Evolutionary conservation across 768 basidiomycete species (phyloP), one percentile per base, ranked within the genome.

Genomic region (Russula dissimulans): DNA sequence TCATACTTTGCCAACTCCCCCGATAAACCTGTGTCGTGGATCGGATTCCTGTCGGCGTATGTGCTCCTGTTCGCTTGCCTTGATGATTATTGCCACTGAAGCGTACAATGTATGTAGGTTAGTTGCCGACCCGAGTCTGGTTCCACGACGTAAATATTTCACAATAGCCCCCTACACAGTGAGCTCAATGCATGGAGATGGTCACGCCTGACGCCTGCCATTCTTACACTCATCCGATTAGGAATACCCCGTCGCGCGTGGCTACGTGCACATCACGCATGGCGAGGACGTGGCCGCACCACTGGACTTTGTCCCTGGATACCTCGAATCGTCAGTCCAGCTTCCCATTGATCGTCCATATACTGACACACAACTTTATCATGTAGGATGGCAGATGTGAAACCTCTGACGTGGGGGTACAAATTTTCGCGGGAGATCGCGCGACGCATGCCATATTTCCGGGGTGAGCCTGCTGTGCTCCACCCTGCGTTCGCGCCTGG

Each of bases 401-500:
- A 68, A 0, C 70, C 77, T 22, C 62, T 84, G 47, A 72, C 72
- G 55, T 80, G 80, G 75, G 73, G 67, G 0, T 86, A 85, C 69
- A 87, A 86, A 63, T 76, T 75, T 55, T 56, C 67, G 3, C 76
- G 84, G 2, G 84, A 87, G 70, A 62, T 81, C 11, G 71, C 74
- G 4, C 77, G 85, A 38, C 79, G 85, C 15, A 82, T 84, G 78
- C 58, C 69, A 11, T 64, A 60, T 44, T 77, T 75, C 50, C 69
- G 73, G 15, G 75, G 75, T n/a, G 74, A 75, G 54, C 62, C 67
- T 17, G 46, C 59, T 0, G 48, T 43, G 9, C 18, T 50, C 15
- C 71, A 72, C 55, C 76, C 76, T 1, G 22, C 56, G 9, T 77
- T 77, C 53, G 43, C 68, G 0, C 55, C 55, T 3, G 70, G 68